Evolutionary conservation across 2,329 filamentous ascomycete species (phyloP), one percentile per base, ranked within the genome.

Genomic region (Aspergillaceae sp.): DNA sequence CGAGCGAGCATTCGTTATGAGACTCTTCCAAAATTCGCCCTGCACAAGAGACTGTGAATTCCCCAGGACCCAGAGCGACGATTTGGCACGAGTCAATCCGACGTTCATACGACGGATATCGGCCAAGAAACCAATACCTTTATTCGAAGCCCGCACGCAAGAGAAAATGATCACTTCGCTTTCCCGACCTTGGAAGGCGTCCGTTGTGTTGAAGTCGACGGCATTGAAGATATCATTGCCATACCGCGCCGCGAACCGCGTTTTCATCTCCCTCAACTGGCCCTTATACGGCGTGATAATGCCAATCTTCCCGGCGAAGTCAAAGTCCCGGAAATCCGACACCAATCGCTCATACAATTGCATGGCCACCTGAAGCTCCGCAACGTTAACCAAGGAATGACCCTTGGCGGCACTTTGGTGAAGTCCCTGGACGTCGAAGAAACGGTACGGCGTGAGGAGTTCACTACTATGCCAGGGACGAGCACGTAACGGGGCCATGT

Each of bases 21-120:
- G 76, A 52, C 83, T 84, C 51, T 78, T 82, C 92, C 94, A 98
- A 67, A 88, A 96, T 60, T 92, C 81, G 49, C 92, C 92, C 61
- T 94, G 86, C 27, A 84, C 74, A 44, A 98, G 76, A 32, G 90
- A 88, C 47, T 84, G 78, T 0, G 92, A 92, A 66, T 97, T 94
- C 55, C 92, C 92, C 28, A 98, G 77, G 48, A 98, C 91, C 87
- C 91, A 98, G 7, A 98, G 77, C 32, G 91, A 96, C 7, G 87
- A 95, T 67, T 95, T 96, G 4, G 92, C 94, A 74, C 92, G 85
- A 26, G 92, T 98, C 49, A 98, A 75, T 71, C 92, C 92, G 60
- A 98, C 92, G 67, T 98, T 98, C 94, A 98, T 97, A 76, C 92
- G 91, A 48, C 92, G 83, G 61, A 98, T 95, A 65, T 98, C 92